phyloP scores from a whole-genome alignment of 2,329 filamentous ascomycete species.

The Pseudogymnoascus sp. region DNA sequence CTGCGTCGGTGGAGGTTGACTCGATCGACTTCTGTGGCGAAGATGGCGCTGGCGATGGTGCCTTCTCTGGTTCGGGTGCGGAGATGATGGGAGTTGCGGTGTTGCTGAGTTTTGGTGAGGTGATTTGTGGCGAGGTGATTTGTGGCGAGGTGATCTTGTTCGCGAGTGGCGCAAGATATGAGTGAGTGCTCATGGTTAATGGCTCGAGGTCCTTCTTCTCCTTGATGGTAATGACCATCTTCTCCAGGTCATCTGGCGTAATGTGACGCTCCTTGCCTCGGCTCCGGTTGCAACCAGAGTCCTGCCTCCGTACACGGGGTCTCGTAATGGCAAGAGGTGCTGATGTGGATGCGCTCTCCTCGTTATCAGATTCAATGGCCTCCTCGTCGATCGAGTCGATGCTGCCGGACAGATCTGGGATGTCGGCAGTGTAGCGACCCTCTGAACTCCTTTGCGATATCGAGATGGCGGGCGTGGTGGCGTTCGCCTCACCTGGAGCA shows the following conservation, averaged over 20 bases:
- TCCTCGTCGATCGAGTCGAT: constrained; percentile 64
- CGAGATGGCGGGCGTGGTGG: constrained; percentile 33
- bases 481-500: constrained; percentile 48
- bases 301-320: constrained; percentile 61
- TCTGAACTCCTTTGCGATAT: constrained; percentile 24
- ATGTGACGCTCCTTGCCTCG: constrained; percentile 77
- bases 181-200: constrained; percentile 33
- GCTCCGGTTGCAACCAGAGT: constrained; percentile 63
- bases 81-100: constrained; percentile 42
- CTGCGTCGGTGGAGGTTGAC: constrained; percentile 5
- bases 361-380: constrained; percentile 43
- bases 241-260: constrained; percentile 84
- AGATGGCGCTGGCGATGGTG: constrained; percentile 39
- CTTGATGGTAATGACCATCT: constrained; percentile 88
- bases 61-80: constrained; percentile 39
- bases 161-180: constrained; percentile 38
- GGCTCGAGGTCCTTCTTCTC: constrained; percentile 64
- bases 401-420: constrained; percentile 68
- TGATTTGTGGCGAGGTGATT: constrained; percentile 7
- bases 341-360: constrained; percentile 36
- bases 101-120: constrained; percentile 38
- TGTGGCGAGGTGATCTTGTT: constrained; percentile 24
- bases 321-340: constrained; percentile 50
- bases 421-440: constrained; percentile 39
- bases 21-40: constrained; percentile 15